phyloP scores from a whole-genome alignment of 371 early-diverging fungal species.

The Circinella minor region DNA sequence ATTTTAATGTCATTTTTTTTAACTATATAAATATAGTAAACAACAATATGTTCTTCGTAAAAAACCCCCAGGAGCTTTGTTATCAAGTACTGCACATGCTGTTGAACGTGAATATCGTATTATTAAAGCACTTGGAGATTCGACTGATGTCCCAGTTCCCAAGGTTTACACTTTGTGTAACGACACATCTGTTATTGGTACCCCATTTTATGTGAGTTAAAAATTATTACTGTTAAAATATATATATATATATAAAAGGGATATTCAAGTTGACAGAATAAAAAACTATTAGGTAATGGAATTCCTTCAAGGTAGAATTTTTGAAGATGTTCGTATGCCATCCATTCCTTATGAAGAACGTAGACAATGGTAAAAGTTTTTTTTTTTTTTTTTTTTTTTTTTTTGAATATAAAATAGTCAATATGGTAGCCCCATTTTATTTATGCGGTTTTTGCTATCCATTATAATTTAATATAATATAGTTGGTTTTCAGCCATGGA shows the following conservation, averaged over 20 bases:
- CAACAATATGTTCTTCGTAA: conserved; percentile 84
- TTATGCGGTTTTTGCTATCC: too few relatives aligned
- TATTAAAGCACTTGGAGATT: conserved; percentile 71
- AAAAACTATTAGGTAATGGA: conserved; percentile 76
- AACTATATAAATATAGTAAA: conserved; percentile 30
- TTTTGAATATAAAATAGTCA: too few relatives aligned
- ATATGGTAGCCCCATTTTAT: too few relatives aligned
- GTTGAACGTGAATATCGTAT: conserved; percentile 91
- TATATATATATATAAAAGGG: not conserved
- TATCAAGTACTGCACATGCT: conserved; percentile 89
- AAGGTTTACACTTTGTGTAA: conserved; percentile 84
- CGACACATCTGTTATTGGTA: conserved; percentile 78
- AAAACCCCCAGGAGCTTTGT: conserved; percentile 87
- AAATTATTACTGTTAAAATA: not conserved
- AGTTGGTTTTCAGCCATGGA: conserved; percentile 79
- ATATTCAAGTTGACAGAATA: not conserved
- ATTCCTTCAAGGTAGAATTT: conserved; percentile 88
- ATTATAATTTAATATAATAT: not conserved
- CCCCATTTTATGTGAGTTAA: conserved; percentile 85
- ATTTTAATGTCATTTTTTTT: too few relatives aligned
- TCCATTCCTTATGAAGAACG: conserved; percentile 63
- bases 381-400: too few relatives aligned
- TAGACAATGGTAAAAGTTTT: conserved; percentile 52
- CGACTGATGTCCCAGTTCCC: conserved; percentile 88
- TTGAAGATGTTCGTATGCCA: conserved; percentile 66